phyloP scores from a whole-genome alignment of 352 stramenopile species.

The Globisporangium emineosum region DNA sequence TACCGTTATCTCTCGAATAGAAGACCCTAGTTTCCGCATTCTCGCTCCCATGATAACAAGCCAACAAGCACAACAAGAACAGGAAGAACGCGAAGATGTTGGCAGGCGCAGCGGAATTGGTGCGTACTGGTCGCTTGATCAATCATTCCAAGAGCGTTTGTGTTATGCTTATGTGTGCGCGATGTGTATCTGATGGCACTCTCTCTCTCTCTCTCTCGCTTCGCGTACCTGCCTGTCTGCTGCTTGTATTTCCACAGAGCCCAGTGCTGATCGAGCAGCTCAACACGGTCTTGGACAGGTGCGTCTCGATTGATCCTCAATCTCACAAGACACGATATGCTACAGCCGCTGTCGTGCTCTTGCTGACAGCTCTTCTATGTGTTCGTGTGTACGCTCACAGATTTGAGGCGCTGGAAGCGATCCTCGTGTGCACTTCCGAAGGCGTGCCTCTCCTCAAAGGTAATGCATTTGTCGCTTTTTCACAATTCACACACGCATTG shows the following conservation, averaged over 20 bases:
- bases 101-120: slow-evolving; percentile 14
- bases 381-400: slow-evolving; percentile 25
- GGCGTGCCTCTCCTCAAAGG: slow-evolving; percentile 72
- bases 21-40: slow-evolving; percentile 5
- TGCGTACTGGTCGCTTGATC: not conserved
- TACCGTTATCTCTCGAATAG: not conserved
- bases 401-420: slow-evolving; percentile 71
- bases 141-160: not conserved
- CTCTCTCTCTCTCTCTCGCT: too few relatives aligned
- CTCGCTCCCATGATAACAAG: slow-evolving; percentile 2
- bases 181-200: not conserved
- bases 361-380: not conserved
- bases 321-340: too few relatives aligned
- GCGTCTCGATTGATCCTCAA: not conserved
- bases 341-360: not conserved
- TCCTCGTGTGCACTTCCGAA: slow-evolving; percentile 78
- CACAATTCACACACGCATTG: not conserved
- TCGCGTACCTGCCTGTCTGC: slow-evolving; percentile 1
- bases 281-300: slow-evolving; percentile 54
- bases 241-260: slow-evolving; percentile 27
- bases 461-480: slow-evolving; percentile 14
- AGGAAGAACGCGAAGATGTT: slow-evolving; percentile 10
- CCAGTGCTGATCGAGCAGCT: slow-evolving; percentile 66
- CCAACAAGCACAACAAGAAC: not conserved
- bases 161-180: not conserved